Conservation (phyloP, 106 monocot species). For the Agapanthus africanus region DNA sequence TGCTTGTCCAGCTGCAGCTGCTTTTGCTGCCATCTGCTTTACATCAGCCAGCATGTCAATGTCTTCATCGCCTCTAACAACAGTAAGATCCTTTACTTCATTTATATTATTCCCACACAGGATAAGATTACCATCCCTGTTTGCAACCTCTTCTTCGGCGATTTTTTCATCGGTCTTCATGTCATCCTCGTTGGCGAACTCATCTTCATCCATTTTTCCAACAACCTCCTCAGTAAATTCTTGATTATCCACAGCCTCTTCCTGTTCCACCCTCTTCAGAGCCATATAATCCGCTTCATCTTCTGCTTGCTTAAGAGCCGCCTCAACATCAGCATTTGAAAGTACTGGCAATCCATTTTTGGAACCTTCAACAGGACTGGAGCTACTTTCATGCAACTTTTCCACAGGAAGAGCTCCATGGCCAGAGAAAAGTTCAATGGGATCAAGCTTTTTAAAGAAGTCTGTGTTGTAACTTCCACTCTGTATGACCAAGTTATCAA, state of each 20-base stretch:
- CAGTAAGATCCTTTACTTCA: slow-evolving; percentile 54
- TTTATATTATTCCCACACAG: slow-evolving; percentile 9
- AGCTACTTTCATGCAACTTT: slow-evolving; percentile 23
- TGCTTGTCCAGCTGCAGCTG: slow-evolving; percentile 89
- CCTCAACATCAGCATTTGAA: slow-evolving; percentile 95
- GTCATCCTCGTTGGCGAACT: slow-evolving; percentile 77
- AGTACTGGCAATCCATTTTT: slow-evolving; percentile 22
- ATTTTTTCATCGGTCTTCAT: slow-evolving; percentile 39
- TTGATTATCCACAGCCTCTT: slow-evolving; percentile 97
- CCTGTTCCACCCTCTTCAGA: slow-evolving; percentile 83
- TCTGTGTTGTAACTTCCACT: slow-evolving; percentile 98
- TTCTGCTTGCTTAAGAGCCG: slow-evolving; percentile 90
- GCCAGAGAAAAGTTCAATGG: slow-evolving; percentile 81
- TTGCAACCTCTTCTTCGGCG: slow-evolving; percentile 31
- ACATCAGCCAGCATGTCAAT: slow-evolving; percentile 98
- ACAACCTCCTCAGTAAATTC: slow-evolving; percentile 88
- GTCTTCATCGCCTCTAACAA: slow-evolving; percentile 63
- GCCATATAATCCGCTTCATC: slow-evolving; percentile 99
- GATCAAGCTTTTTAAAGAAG: slow-evolving; percentile 98
- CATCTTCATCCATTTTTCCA: slow-evolving; percentile 85
- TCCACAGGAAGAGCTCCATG: slow-evolving; percentile 37
- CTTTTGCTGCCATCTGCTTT: slow-evolving; percentile 94
- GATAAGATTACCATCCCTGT: slow-evolving; percentile 14
- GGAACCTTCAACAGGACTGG: slow-evolving; percentile 27
- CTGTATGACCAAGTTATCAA: slow-evolving; percentile 98